These are phyloP conservation scores for Phialocephala sp. DNA, from an alignment of 2,329 filamentous ascomycete genomes.

Conservation along the genomic window DNA sequence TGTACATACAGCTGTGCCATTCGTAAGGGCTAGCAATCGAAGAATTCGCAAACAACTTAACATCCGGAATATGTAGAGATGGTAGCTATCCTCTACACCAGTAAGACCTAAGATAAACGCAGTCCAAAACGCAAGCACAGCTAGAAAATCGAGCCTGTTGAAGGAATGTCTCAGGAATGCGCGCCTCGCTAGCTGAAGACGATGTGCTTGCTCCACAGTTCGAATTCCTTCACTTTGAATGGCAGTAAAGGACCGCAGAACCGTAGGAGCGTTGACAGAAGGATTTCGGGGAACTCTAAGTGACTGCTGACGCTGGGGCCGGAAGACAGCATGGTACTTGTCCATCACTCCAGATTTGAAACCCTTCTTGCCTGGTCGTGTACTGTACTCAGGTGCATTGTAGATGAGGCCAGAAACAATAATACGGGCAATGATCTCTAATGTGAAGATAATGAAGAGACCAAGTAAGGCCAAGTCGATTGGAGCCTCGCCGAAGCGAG, in stretches of 20 bases:
- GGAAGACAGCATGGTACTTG: constrained; percentile 80
- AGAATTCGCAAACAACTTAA: constrained; percentile 93
- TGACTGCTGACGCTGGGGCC: constrained; percentile 70
- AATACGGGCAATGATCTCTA: constrained; percentile 82
- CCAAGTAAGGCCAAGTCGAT: constrained; percentile 65
- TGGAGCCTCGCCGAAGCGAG: constrained; percentile 64
- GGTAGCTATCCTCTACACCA: constrained; percentile 69
- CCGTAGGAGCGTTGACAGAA: constrained; percentile 33
- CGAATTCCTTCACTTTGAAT: constrained; percentile 64
- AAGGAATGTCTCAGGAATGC: constrained; percentile 95
- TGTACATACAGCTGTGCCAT: constrained; percentile 80
- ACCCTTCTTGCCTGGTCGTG: constrained; percentile 79
- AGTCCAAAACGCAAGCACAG: constrained; percentile 94
- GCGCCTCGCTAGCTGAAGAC: constrained; percentile 83
- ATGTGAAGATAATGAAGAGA: constrained; percentile 87
- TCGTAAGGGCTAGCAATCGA: constrained; percentile 87
- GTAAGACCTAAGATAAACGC: constrained; percentile 76
- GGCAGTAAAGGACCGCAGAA: constrained; percentile 54
- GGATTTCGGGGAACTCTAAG: constrained; percentile 33
- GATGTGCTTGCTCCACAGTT: constrained; percentile 78
- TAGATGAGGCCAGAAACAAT: constrained; percentile 93
- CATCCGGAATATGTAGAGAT: constrained; percentile 94
- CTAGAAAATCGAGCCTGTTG: constrained; percentile 93
- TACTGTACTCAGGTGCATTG: constrained; percentile 91
- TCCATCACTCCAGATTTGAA: constrained; percentile 75